Evolutionary conservation across 2,329 filamentous ascomycete species (phyloP).

Genomic region (Daldinia eschscholtzii): DNA sequence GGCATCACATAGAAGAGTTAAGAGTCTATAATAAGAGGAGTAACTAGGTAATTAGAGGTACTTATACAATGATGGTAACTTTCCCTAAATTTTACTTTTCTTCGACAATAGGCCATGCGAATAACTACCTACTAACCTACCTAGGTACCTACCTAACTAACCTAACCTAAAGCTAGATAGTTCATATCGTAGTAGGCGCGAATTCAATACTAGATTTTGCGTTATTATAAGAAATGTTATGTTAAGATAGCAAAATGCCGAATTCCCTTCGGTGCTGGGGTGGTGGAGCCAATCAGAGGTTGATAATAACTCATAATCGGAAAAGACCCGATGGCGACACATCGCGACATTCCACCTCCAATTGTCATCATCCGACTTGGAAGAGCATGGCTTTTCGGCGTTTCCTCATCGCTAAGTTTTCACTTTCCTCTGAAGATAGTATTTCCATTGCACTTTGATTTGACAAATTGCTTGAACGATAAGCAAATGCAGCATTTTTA

Average conservation of each 20-base stretch:
- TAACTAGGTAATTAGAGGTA: too few species aligned
- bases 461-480: conserved; percentile 20
- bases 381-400: background rate
- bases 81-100: too few species aligned
- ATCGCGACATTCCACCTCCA: conserved; percentile 42
- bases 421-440: background rate
- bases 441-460: conserved; percentile 13
- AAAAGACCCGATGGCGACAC: conserved; percentile 39
- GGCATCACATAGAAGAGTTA: too few species aligned
- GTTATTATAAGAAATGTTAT: background rate
- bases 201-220: background rate
- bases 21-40: too few species aligned
- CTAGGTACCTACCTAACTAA: too few species aligned
- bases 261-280: conserved; percentile 11
- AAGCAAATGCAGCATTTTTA: background rate
- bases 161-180: too few species aligned
- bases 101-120: too few species aligned
- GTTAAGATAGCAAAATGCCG: conserved; percentile 1
- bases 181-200: background rate
- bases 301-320: conserved; percentile 27
- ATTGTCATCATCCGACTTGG: conserved; percentile 36
- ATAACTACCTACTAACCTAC: too few species aligned
- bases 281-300: conserved; percentile 24
- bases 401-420: background rate
- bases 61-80: too few species aligned